phyloP scores from a whole-genome alignment of 2,329 filamentous ascomycete species.

The Lachnellula hyalina region DNA sequence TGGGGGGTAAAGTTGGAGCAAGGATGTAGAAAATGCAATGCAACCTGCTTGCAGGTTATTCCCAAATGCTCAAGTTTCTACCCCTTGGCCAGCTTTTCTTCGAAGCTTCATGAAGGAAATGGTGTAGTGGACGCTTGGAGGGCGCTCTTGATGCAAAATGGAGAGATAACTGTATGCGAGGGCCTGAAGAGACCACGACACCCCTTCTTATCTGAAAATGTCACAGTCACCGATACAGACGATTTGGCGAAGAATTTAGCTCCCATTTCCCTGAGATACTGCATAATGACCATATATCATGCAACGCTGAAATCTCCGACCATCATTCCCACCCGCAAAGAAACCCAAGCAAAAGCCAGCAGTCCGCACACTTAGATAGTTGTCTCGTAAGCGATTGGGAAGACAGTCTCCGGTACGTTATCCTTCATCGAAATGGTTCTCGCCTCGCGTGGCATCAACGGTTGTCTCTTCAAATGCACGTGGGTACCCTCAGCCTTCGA shows the following conservation, averaged over 20 bases:
- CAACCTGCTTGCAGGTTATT: background rate
- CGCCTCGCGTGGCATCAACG: slow-evolving; percentile 72
- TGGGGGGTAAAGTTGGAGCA: background rate
- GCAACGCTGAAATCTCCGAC: slow-evolving; percentile 28
- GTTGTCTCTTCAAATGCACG: slow-evolving; percentile 89
- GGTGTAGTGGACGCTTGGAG: too few species aligned
- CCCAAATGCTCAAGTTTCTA: slow-evolving; percentile 1
- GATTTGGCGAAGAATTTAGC: slow-evolving; percentile 23
- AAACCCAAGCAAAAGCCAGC: slow-evolving; percentile 29
- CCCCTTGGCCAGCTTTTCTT: background rate
- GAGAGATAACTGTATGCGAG: too few species aligned
- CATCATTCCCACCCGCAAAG: slow-evolving; percentile 28
- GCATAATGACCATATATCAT: slow-evolving; percentile 30
- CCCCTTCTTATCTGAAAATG: background rate
- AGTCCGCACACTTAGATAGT: slow-evolving; percentile 64
- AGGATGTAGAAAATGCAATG: background rate
- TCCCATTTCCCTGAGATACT: slow-evolving; percentile 29
- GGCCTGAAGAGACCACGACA: background rate
- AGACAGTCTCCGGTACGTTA: slow-evolving; percentile 85
- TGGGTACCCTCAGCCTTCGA: slow-evolving; percentile 84
- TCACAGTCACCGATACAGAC: slow-evolving; percentile 3
- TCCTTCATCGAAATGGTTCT: slow-evolving; percentile 74
- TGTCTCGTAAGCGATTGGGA: slow-evolving; percentile 93
- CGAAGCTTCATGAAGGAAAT: too few species aligned
- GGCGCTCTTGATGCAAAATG: too few species aligned